These are phyloP conservation scores for Deinandra increscens DNA, from an alignment of 129 eudicot genomes.

Conservation along the genomic window DNA sequence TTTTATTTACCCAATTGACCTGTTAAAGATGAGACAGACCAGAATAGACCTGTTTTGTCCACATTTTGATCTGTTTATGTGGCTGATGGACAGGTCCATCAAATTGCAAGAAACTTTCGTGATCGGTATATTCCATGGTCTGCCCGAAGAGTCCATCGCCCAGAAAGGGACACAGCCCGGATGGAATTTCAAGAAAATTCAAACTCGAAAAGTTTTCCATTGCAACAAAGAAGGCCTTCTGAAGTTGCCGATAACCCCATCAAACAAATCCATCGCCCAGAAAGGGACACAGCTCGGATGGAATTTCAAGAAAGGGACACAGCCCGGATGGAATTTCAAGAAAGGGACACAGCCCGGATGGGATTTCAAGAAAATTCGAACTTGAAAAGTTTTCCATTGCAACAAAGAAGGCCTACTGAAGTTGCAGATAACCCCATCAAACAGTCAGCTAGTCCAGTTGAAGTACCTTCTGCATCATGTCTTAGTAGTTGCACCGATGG, in stretches of 20 bases:
- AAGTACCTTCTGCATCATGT: constrained; percentile 43
- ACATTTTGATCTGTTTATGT: constrained; percentile 17
- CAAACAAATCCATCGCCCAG: no score
- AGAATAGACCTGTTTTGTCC: not conserved
- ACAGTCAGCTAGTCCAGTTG: constrained; percentile 27
- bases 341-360: constrained; percentile 41
- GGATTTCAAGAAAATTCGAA: constrained; percentile 43
- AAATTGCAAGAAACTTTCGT: constrained; percentile 79
- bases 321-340: constrained; percentile 48
- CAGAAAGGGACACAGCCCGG: constrained; percentile 58
- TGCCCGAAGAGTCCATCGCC: constrained; percentile 44
- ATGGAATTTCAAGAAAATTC: constrained; percentile 42
- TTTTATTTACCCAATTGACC: not conserved
- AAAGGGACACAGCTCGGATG: constrained; percentile 34
- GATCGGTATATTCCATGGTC: constrained; percentile 68
- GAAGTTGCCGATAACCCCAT: constrained; percentile 38
- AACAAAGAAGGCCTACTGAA: constrained; percentile 37
- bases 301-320: constrained; percentile 40
- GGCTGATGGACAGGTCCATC: constrained; percentile 66
- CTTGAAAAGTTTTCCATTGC: constrained; percentile 29
- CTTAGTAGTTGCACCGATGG: constrained; percentile 28
- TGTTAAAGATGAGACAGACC: not conserved
- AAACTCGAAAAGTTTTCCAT: constrained; percentile 30
- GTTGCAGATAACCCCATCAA: constrained; percentile 28
- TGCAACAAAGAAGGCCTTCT: constrained; percentile 26